Evolutionary conservation across 2,329 filamentous ascomycete genomes (phyloP), one percentile per base, ranked within the genome.

Genomic region (Fusarium sp.): DNA sequence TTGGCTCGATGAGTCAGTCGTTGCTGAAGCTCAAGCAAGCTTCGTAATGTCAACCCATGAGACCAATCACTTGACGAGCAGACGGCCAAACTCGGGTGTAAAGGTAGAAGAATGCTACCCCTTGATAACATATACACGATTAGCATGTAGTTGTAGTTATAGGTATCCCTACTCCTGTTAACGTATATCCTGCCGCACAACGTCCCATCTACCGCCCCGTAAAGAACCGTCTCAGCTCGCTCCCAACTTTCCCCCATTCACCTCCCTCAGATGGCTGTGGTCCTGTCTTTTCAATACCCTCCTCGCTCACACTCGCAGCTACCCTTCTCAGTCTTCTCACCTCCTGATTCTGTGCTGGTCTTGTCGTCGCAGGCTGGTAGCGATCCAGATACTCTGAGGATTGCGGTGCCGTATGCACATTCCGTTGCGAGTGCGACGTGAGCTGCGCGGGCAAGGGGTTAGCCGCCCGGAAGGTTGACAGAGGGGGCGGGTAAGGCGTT

Each of bases 371-470:
- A 17, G 72, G 71, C 9, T 63, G 66, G 53, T 74, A 76, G 10
- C 67, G 66, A 3, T 77, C 74, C 17, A 76, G 53, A 41, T 72
- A 76, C 55, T 76, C 75, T 6, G 72, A 74, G 9, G 73, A 73
- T 15, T 69, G 69, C 5, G 63, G 54, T 29, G 67, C 58, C 21
- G 52, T 53, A 23, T 49, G 41, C 11, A 42, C 17, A 41, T 45
- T 44, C 29, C 49, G 55, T 37, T 67, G 63, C 23, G 43, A 42
- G 15, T 65, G 48, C 23, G 63, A 60, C 33, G 51, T 65, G n/a
- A 55, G 50, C 31, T 66, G 59, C 21, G 49, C 55, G 9, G 61
- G 38, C 21, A 66, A 35, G n/a, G 63, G 67, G 45, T 51, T 66
- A 10, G 43, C 46, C 21, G 47, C 44, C 23, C 49, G 63, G 33